Base-by-base conservation (phyloP, 1,284 basidiomycete species). In the Pyrrhoderma lamaoense region DNA sequence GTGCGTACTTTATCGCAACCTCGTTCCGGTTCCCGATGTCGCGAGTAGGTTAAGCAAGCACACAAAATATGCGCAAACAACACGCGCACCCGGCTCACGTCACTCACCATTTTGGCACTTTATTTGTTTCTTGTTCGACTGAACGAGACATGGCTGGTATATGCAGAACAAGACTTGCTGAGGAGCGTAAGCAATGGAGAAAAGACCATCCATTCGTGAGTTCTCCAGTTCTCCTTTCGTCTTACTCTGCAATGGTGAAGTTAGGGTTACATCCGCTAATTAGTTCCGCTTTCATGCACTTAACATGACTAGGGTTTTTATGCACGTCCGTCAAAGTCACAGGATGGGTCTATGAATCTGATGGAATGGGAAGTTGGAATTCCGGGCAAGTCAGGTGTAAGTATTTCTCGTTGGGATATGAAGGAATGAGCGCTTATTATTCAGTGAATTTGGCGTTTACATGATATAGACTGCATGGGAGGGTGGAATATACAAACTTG, bases 291-390 rank as follows among this genome's bases (percentile, higher is more conserved):
- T 31, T 31, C 27, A 31, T 31, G 11, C 27, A 31, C 11, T 5
- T 31, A 5, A 5, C 5, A 5, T 23, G 37, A 46, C 55, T 55
- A 99, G 95, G 94, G 94, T 60, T 99, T 99, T 73, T 97, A 89
- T 64, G 95, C 95, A 44, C 88, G 91, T 64, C 95, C 95, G 23
- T 73, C 78, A 47, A 98, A 98, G 70, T 79, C 82, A 35, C 66
- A 82, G 38, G 95, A 99, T 70, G 93, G 94, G 25, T 89, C 93
- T 2, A 84, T 98, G 76, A 94, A 99, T 69, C 76, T 99, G 50
- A 84, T 99, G 80, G 83, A 90, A 63, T 99, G 96, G 96, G 96
- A 99, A 66, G 93, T 96, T 4, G 96, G 92, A 43, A 94, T 94
- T 60, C 92, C 92, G 22, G 92, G 92, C 27, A 94, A 93, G 69